Conservation (phyloP, 2,329 filamentous ascomycete species). For the Tolypocladium nubicola region DNA sequence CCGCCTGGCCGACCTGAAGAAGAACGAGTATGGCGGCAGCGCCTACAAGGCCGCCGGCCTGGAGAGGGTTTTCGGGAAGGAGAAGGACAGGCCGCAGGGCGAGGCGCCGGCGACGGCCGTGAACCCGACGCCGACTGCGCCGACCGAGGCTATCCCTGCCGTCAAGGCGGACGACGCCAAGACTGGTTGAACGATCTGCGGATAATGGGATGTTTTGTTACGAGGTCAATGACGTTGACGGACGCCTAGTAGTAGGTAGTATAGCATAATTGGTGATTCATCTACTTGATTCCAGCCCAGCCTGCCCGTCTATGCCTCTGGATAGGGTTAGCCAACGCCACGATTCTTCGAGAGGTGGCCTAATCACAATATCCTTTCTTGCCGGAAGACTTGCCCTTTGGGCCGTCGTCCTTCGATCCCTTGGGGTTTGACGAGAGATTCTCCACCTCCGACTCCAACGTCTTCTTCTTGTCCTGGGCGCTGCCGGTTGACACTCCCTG, state of each 20-base stretch:
- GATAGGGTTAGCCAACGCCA: not conserved
- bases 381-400: conserved; percentile 45
- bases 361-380: conserved; percentile 26
- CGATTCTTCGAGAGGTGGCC: not conserved
- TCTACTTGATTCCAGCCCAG: not conserved
- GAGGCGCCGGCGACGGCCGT: conserved; percentile 5
- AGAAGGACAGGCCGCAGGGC: conserved; percentile 24
- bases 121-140: conserved; percentile 1
- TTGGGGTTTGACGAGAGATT: conserved; percentile 55
- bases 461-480: conserved; percentile 40
- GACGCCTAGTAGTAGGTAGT: not conserved
- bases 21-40: conserved; percentile 46
- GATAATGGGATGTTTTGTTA: not conserved
- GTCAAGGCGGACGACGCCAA: conserved; percentile 15
- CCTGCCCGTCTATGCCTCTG: not conserved
- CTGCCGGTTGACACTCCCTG: conserved; percentile 40
- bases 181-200: conserved; percentile 2
- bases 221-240: not conserved
- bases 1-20: conserved; percentile 81
- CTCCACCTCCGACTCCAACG: conserved; percentile 41
- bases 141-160: conserved; percentile 7
- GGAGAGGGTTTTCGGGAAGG: conserved; percentile 46
- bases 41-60: conserved; percentile 50
- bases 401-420: conserved; percentile 48
- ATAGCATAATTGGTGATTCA: not conserved